Evolutionary conservation across 139 green algal species (phyloP), one percentile per base, ranked within the genome.

Genomic region (Parachlorella kessleri): DNA sequence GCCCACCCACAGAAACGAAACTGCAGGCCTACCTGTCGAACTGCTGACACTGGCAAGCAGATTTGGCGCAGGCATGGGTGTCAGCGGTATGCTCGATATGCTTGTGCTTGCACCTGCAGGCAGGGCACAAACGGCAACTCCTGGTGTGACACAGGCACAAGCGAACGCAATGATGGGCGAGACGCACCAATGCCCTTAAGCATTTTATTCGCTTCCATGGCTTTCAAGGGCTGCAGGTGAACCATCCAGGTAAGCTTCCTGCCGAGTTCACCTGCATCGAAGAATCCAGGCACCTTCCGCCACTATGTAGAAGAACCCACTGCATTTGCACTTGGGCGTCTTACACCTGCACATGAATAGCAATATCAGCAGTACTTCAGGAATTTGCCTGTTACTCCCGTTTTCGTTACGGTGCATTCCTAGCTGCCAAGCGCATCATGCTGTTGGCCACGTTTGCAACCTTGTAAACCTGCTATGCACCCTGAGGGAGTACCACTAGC

Each of bases 81-180:
- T 75, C 79, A 4, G 91, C 70, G 67, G 91, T 79, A 73, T 96
- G 91, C 32, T 96, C 92, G 24, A 78, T 85, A 67, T 95, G 88
- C 74, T 92, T 95, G 87, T 96, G 92, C 81, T 95, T 96, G 81
- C 92, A 96, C 32, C 87, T 81, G 72, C 87, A 82, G 3, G 30
- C n/a, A n/a, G n/a, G n/a, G n/a, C n/a, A n/a, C n/a, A n/a, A n/a
- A n/a, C n/a, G n/a, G n/a, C n/a, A n/a, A n/a, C n/a, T n/a, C n/a
- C n/a, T n/a, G n/a, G n/a, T n/a, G n/a, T n/a, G n/a, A n/a, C n/a
- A n/a, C n/a, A n/a, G n/a, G n/a, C n/a, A n/a, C n/a, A n/a, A n/a
- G n/a, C n/a, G n/a, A n/a, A n/a, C n/a, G n/a, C n/a, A n/a, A n/a
- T n/a, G n/a, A n/a, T n/a, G n/a, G n/a, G n/a, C n/a, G n/a, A n/a